phyloP scores from a whole-genome alignment of 257 asterid genomes.

The Jacaranda mimosifolia region DNA sequence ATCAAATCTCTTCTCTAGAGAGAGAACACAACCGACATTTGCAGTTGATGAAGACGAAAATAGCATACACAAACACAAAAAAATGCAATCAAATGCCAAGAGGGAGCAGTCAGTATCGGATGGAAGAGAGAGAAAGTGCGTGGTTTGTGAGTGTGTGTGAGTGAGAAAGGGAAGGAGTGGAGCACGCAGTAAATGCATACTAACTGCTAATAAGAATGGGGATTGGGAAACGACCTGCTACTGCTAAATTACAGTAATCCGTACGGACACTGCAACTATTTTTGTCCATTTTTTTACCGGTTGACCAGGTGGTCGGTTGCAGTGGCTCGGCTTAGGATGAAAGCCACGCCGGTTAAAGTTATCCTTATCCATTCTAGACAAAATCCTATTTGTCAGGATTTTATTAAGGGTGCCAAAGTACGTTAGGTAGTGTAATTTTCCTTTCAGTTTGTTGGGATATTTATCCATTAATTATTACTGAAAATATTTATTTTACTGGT shows the following conservation, averaged over 20 bases:
- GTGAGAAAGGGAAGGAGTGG: conserved; percentile 16
- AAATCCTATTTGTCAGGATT: conserved; percentile 14
- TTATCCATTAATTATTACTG: too few species aligned
- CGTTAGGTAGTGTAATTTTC: neutral
- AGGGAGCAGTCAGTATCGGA: conserved; percentile 25
- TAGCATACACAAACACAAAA: conserved; percentile 14
- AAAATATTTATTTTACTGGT: too few species aligned
- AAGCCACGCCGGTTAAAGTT: conserved; percentile 31
- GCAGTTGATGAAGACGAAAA: conserved; percentile 29
- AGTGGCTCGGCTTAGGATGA: conserved; percentile 37
- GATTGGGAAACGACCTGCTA: conserved; percentile 57
- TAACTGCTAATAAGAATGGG: conserved; percentile 64
- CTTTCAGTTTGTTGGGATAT: neutral
- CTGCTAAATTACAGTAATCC: conserved; percentile 48
- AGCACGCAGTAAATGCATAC: conserved; percentile 65
- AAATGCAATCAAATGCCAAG: conserved; percentile 26
- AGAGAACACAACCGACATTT: conserved; percentile 25
- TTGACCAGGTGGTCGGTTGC: conserved; percentile 36
- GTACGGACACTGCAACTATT: conserved; percentile 50
- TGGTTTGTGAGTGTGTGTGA: conserved; percentile 23
- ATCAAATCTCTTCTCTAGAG: conserved; percentile 28
- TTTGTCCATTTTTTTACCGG: conserved; percentile 34
- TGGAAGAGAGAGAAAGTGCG: conserved; percentile 29
- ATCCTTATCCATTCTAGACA: conserved; percentile 36
- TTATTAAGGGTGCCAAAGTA: neutral